These are phyloP conservation scores for Ganoderma leucocontextum DNA, from an alignment of 1,284 basidiomycete genomes.

Conservation along the genomic window DNA sequence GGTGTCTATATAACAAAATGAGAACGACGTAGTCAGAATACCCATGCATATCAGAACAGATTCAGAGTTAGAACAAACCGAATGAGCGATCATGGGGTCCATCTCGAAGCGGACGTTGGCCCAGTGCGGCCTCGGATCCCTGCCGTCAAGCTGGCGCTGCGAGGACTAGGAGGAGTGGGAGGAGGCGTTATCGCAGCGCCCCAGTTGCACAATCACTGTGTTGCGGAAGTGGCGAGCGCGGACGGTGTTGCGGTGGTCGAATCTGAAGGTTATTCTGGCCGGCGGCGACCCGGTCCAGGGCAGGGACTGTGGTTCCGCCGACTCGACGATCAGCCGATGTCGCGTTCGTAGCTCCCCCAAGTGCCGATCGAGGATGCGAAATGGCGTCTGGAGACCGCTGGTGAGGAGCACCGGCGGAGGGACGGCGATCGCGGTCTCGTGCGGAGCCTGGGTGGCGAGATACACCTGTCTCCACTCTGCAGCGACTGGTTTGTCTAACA, in stretches of 20 bases:
- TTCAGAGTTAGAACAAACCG: no score
- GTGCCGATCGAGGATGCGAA: background rate
- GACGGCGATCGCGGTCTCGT: background rate
- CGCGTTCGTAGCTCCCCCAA: background rate
- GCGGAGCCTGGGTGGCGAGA: background rate
- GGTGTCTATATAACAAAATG: no score
- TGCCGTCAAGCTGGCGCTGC: background rate
- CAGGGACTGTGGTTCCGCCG: background rate
- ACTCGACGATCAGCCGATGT: background rate
- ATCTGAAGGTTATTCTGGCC: background rate
- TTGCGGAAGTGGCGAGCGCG: background rate
- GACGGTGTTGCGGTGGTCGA: background rate
- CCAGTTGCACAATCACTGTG: background rate
- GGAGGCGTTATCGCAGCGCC: background rate
- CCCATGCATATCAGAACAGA: no score
- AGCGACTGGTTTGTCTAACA: background rate
- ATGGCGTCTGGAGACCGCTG: background rate
- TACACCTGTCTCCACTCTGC: background rate
- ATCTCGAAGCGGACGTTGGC: background rate
- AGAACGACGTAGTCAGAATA: no score
- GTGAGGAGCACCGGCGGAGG: background rate
- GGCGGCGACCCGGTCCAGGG: background rate
- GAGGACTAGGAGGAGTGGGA: background rate
- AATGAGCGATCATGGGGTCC: background rate
- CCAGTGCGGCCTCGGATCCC: background rate